Evolutionary conservation across 768 basidiomycete species (phyloP), one percentile per base, ranked within the genome.

Genomic region (Albatrellus ellisii): DNA sequence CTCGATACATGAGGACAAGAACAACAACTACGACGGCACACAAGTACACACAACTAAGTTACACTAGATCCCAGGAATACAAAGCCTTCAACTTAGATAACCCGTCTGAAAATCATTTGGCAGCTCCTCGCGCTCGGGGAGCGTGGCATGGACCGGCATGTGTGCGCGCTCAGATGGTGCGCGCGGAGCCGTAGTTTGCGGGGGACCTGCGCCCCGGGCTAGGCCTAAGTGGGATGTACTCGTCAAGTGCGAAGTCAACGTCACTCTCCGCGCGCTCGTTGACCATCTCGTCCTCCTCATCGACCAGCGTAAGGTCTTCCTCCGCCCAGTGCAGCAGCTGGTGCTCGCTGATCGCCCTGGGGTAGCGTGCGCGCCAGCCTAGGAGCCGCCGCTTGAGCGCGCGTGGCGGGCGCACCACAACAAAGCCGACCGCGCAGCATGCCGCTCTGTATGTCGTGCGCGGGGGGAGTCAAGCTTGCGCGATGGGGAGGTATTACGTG

Each of bases 211-310:
- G 31, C 14, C 17, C 39, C 20, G 28, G 46, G 37, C 39, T 42
- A 15, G 46, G 36, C 28, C 39, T 47, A 18, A 52, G 31, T 11
- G 51, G 47, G 29, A 52, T 40, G 28, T 52, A 41, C 26, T 52
- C 46, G 21, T 46, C 41, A 6, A 17, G 25, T 4, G 18, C 44
- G 10, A 24, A 24, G 25, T 10, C 27, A n/a, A 45, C 43, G 0
- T 24, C 14, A n/a, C 43, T 39, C n/a, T n/a, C n/a, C 10, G 33
- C 38, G n/a, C 32, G 43, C 34, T 40, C 41, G 24, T 52, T 52
- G 2, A 52, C 50, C 50, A 52, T 52, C 27, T 49, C 47, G 29
- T 50, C 50, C 24, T 21, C 47, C 17, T 52, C 50, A 24, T 15
- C 38, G n/a, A 35, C 42, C 11, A 39, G 29, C 15, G 39, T 42